Evolutionary conservation across 768 basidiomycete genomes (phyloP).

Genomic region (Dioszegia hungarica): DNA sequence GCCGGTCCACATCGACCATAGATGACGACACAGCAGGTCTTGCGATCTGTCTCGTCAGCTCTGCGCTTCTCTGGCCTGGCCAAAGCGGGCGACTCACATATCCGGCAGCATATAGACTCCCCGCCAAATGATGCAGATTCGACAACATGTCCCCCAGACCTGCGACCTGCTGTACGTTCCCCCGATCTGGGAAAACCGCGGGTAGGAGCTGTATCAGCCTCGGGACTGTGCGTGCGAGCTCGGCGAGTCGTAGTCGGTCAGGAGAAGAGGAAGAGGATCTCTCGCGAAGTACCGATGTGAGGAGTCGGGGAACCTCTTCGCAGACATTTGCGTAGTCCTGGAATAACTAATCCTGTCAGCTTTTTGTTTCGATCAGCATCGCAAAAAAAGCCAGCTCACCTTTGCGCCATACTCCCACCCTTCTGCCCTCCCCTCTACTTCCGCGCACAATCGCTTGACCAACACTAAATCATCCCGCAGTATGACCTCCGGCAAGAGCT

Average conservation of each 20-base stretch:
- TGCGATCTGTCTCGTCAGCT: slow-evolving; percentile 16
- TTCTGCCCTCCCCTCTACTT: slow-evolving; percentile 61
- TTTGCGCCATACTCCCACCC: slow-evolving; percentile 82
- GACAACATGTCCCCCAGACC: slow-evolving; percentile 38
- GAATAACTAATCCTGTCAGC: slow-evolving; percentile 29
- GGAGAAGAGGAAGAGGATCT: neutral
- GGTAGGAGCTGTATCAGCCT: slow-evolving; percentile 33
- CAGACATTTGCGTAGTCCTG: slow-evolving; percentile 34
- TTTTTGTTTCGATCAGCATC: neutral
- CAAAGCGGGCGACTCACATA: slow-evolving; percentile 15
- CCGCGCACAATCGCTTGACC: slow-evolving; percentile 63
- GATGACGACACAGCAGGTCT: slow-evolving; percentile 17
- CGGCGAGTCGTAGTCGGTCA: slow-evolving; percentile 1
- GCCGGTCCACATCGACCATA: slow-evolving; percentile 41
- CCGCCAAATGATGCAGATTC: slow-evolving; percentile 29
- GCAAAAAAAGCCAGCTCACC: slow-evolving; percentile 55
- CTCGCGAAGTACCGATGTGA: slow-evolving; percentile 9
- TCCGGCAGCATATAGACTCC: slow-evolving; percentile 20
- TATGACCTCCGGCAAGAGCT: slow-evolving; percentile 82
- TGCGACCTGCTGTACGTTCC: slow-evolving; percentile 33
- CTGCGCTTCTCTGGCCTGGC: neutral
- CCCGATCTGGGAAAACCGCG: slow-evolving; percentile 30
- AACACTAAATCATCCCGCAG: slow-evolving; percentile 64
- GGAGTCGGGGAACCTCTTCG: slow-evolving; percentile 18
- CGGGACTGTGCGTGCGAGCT: slow-evolving; percentile 17